phyloP scores from a whole-genome alignment of 2,329 filamentous ascomycete species.

The Leptographium galeiforme region DNA sequence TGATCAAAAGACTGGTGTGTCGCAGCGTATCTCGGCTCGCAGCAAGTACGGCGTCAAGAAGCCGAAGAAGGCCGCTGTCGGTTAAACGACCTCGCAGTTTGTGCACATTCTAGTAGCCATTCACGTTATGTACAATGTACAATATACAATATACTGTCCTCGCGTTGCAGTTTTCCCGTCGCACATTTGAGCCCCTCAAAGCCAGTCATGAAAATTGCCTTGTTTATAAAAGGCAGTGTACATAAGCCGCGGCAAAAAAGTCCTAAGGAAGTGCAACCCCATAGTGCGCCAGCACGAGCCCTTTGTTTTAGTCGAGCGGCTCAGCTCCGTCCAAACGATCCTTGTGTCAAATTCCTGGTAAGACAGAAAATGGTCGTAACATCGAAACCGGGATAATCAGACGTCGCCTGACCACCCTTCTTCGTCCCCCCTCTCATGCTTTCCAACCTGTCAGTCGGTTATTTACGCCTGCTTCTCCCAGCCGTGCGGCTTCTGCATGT shows the following conservation, averaged over 20 bases:
- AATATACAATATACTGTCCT: not conserved
- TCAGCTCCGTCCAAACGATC: not conserved
- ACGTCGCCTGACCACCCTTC: not conserved
- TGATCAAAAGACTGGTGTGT: conserved; percentile 65
- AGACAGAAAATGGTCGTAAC: not conserved
- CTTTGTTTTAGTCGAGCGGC: not conserved
- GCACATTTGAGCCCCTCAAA: no score
- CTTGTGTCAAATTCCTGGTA: not conserved
- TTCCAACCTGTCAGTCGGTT: not conserved
- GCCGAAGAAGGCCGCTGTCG: conserved; percentile 65
- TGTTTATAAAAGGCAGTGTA: no score
- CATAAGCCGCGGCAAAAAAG: not conserved
- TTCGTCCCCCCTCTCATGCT: not conserved
- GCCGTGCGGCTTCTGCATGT: conserved; percentile 69
- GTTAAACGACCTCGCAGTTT: conserved; percentile 14
- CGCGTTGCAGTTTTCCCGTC: not conserved
- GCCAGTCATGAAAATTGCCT: not conserved
- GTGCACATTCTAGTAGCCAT: not conserved
- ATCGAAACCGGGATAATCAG: not conserved
- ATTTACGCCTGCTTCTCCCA: conserved; percentile 56
- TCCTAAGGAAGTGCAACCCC: not conserved
- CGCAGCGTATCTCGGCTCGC: conserved; percentile 66
- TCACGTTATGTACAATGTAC: not conserved
- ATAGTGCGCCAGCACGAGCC: not conserved
- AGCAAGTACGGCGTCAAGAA: conserved; percentile 99